phyloP scores from a whole-genome alignment of 2,329 filamentous ascomycete species.

The Aspergillus amoenus region DNA sequence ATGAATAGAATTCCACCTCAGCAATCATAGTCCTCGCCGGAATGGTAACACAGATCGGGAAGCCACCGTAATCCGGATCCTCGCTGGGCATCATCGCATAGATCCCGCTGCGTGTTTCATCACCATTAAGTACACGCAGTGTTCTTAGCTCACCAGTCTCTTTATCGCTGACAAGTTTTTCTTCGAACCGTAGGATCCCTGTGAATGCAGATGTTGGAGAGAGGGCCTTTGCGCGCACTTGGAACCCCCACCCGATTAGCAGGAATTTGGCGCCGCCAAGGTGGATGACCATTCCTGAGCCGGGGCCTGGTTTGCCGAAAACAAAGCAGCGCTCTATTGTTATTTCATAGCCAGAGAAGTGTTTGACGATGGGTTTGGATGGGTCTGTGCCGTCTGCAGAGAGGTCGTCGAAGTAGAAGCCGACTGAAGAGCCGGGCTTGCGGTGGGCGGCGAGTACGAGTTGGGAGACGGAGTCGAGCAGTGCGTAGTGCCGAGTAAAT shows the following conservation, averaged over 20 bases:
- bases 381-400: not conserved
- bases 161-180: slow-evolving; percentile 37
- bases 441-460: slow-evolving; percentile 44
- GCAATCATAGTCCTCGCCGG: slow-evolving; percentile 49
- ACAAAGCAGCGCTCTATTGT: slow-evolving; percentile 47
- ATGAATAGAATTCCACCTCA: slow-evolving; percentile 17
- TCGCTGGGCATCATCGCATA: slow-evolving; percentile 58
- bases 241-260: slow-evolving; percentile 48
- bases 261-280: slow-evolving; percentile 41
- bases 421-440: slow-evolving; percentile 31
- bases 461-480: slow-evolving; percentile 35
- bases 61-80: slow-evolving; percentile 57
- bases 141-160: slow-evolving; percentile 39
- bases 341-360: slow-evolving; percentile 36
- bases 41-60: slow-evolving; percentile 48
- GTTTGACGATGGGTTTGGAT: slow-evolving; percentile 27
- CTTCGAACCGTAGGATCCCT: slow-evolving; percentile 44
- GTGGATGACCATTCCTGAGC: slow-evolving; percentile 47
- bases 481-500: slow-evolving; percentile 36
- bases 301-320: slow-evolving; percentile 45
- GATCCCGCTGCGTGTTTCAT: slow-evolving; percentile 50
- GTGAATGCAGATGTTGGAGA: slow-evolving; percentile 40
- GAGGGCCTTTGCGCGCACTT: slow-evolving; percentile 32
- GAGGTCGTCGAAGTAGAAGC: slow-evolving; percentile 40
- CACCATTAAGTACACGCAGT: slow-evolving; percentile 42